Base-by-base conservation (phyloP, 2,329 filamentous ascomycete genomes). In the Botrytis pseudocinerea region DNA sequence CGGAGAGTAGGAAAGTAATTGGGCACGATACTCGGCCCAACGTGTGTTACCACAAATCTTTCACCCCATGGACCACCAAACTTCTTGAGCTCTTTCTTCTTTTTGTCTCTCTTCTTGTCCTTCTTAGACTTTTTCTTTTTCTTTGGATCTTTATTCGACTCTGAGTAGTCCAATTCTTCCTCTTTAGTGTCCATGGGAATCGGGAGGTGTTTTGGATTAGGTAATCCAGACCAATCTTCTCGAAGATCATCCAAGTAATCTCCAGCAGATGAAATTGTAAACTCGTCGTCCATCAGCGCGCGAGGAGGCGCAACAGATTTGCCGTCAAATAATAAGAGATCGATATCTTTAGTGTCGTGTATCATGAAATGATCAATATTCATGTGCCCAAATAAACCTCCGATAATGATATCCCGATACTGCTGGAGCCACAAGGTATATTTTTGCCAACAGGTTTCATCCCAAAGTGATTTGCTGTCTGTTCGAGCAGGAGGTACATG, bases 381-480 rank as follows among this genome's bases (percentile, higher is more conserved):
- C 96, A 99, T 98, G 81, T 99, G 96, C 1, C 95, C 96, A 80
- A 92, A 99, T 9, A 97, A 80, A 40, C 90, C 90, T 20, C 89
- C 90, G 32, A 95, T 87, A 32, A 99, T 87, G 54, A 99, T 91
- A 81, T 99, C 96, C 48, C 96, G 92, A 82, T 94, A 99, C 81
- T 97, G 94, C 77, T 90, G 88, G 79, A 95, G 84, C 94, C 95
- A 98, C 6, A 98, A 84, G 0, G 94, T 92, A 82, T 97, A 99
- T 81, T 97, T 98, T 81, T 98, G 95, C 95, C 95, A 99, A 83
- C 96, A 99, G 0, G 93, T 94, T 85, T 98, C 95, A 77, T 98
- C 94, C 96, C 96, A 99, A 75, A 90, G 90, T 79, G 90, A 88
- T 85, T 98, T 98, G 83, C 90, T 92, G 51, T 90, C 87, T 1